Conservation (phyloP, 192 early-diverging fungal genomes). For the Pilobolus umbonatus region DNA sequence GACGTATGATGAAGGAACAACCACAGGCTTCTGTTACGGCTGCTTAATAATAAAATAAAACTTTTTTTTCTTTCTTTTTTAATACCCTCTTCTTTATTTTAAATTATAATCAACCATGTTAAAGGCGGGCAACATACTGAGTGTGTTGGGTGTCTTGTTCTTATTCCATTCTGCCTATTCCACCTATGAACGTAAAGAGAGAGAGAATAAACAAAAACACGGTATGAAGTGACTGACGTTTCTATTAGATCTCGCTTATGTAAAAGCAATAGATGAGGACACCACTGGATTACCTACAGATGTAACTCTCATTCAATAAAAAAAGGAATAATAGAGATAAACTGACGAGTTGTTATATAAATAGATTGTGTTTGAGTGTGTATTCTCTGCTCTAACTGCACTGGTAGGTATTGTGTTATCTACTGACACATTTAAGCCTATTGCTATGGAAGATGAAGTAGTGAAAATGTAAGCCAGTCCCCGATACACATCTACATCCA, state of each 20-base stretch:
- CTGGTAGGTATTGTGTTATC: conserved; percentile 44
- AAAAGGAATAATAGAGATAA: no score
- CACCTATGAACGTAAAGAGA: conserved; percentile 51
- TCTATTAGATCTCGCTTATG: conserved; percentile 45
- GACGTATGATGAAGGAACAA: conserved; percentile 49
- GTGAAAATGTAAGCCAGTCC: conserved; percentile 49
- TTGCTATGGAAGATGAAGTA: conserved; percentile 57
- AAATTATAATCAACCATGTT: conserved; percentile 2
- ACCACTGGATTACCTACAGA: conserved; percentile 41
- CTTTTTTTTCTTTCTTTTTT: no score
- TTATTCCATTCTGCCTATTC: conserved; percentile 50
- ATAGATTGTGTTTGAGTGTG: conserved; percentile 47
- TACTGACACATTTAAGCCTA: conserved; percentile 52
- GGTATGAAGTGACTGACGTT: no score
- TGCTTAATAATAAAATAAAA: conserved; percentile 16
- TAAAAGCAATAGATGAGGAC: conserved; percentile 45
- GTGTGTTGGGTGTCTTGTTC: conserved; percentile 37
- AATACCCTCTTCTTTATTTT: not conserved
- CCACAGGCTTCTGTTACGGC: conserved; percentile 9
- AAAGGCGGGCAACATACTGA: conserved; percentile 12
- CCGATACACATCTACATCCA: no score
- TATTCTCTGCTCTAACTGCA: conserved; percentile 42
- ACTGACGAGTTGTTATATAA: not conserved
- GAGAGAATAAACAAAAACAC: no score
- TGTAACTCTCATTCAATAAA: conserved; percentile 24